phyloP scores from a whole-genome alignment of 2,329 filamentous ascomycete genomes.

The Cercospora sp. region DNA sequence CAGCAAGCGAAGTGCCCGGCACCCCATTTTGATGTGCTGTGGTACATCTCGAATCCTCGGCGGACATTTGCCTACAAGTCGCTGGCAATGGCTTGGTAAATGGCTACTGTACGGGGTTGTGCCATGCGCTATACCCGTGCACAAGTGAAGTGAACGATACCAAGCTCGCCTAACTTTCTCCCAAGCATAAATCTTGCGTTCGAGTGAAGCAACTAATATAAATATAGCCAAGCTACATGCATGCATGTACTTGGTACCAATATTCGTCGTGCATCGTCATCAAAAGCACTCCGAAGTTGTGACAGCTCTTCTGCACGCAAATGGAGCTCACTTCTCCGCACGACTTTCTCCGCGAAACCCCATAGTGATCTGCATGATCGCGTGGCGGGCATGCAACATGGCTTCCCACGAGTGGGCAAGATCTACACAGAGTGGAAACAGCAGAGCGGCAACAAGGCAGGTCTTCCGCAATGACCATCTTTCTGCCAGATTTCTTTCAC shows the following conservation, averaged over 20 bases:
- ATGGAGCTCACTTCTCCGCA: slow-evolving; percentile 9
- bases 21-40: not conserved
- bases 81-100: not conserved
- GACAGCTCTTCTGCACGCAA: not conserved
- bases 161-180: not conserved
- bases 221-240: not conserved
- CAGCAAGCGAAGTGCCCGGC: not conserved
- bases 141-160: not conserved
- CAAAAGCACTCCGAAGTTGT: not conserved
- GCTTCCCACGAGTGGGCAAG: not conserved
- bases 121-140: not conserved
- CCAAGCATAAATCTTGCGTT: not conserved
- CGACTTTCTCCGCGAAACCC: slow-evolving; percentile 8
- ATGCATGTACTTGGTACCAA: not conserved
- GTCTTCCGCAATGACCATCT: slow-evolving; percentile 1
- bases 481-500: slow-evolving; percentile 5
- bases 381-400: slow-evolving; percentile 10
- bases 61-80: not conserved
- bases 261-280: not conserved
- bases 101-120: not conserved
- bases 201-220: not conserved
- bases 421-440: slow-evolving; percentile 1
- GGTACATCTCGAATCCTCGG: not conserved
- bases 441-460: not conserved
- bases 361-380: slow-evolving; percentile 13